Conservation (phyloP, 2,329 filamentous ascomycete species). For the Verticillium isaacii region DNA sequence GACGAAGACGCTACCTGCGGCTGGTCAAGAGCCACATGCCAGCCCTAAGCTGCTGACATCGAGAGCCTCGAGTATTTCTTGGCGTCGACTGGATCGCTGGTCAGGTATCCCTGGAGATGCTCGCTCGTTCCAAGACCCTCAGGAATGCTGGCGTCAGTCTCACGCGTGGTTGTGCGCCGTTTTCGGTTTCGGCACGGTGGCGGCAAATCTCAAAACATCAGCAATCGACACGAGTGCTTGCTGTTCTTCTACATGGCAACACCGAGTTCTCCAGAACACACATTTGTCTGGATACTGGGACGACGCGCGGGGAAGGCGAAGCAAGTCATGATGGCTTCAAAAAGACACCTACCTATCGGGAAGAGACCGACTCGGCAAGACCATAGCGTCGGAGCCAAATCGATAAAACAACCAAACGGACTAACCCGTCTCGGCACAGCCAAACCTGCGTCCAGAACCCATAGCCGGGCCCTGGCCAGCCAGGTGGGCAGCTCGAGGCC, state of each 20-base stretch:
- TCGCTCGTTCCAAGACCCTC: not conserved
- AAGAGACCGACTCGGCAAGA: not conserved
- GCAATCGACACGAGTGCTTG: too few relatives aligned
- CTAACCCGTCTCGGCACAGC: not conserved
- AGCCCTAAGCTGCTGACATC: not conserved
- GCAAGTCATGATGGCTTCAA: not conserved
- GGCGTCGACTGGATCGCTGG: not conserved
- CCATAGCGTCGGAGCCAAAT: not conserved
- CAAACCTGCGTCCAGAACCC: not conserved
- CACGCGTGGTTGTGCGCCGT: too few relatives aligned
- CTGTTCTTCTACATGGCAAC: too few relatives aligned
- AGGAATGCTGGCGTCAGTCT: not conserved
- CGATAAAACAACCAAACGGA: not conserved
- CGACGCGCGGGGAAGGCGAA: not conserved
- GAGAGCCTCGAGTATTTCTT: not conserved
- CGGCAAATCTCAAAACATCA: not conserved
- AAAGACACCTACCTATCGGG: not conserved
- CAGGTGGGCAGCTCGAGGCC: not conserved
- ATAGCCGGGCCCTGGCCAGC: not conserved
- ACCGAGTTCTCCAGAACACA: too few relatives aligned
- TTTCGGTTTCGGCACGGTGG: too few relatives aligned
- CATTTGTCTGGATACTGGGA: not conserved
- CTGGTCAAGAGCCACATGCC: not conserved
- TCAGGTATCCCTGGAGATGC: not conserved
- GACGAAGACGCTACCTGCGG: not conserved